phyloP scores from a whole-genome alignment of 1,284 basidiomycete genomes.

The Puccinia triticina region DNA sequence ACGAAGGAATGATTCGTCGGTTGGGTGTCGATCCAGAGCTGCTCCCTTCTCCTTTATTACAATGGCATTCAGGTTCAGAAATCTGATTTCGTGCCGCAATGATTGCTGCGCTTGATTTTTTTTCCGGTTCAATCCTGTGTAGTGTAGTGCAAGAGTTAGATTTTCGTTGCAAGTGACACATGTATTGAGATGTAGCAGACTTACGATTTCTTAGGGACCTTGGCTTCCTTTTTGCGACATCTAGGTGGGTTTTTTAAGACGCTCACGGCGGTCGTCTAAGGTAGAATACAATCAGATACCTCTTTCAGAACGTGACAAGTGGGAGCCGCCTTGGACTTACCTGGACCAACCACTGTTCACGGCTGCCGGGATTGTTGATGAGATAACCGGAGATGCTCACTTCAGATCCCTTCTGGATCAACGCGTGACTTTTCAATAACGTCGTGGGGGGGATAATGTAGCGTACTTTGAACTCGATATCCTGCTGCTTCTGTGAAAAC shows the following conservation, averaged over 20 bases:
- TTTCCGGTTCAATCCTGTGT: background rate
- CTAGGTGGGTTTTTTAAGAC: slow-evolving; percentile 12
- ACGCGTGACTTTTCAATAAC: slow-evolving; percentile 6
- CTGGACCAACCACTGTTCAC: background rate
- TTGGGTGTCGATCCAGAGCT: background rate
- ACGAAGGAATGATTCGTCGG: background rate
- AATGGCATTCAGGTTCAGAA: background rate
- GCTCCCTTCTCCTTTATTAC: slow-evolving; percentile 9
- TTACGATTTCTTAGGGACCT: slow-evolving; percentile 14
- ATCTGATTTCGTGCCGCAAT: background rate
- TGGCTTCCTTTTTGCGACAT: slow-evolving; percentile 13
- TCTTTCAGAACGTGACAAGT: background rate
- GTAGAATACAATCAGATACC: background rate
- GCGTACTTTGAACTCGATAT: slow-evolving; percentile 10
- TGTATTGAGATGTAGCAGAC: background rate
- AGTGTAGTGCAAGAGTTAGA: background rate
- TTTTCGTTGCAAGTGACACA: background rate
- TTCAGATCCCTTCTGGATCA: slow-evolving; percentile 12
- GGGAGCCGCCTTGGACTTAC: background rate
- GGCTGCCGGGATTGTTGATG: background rate
- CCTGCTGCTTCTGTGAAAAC: background rate
- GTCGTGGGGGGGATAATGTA: background rate
- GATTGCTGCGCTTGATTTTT: background rate
- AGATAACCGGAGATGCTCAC: slow-evolving; percentile 13
- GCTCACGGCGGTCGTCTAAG: background rate